Base-by-base conservation (phyloP, 192 early-diverging fungal species). In the Spizellomyces sp. region DNA sequence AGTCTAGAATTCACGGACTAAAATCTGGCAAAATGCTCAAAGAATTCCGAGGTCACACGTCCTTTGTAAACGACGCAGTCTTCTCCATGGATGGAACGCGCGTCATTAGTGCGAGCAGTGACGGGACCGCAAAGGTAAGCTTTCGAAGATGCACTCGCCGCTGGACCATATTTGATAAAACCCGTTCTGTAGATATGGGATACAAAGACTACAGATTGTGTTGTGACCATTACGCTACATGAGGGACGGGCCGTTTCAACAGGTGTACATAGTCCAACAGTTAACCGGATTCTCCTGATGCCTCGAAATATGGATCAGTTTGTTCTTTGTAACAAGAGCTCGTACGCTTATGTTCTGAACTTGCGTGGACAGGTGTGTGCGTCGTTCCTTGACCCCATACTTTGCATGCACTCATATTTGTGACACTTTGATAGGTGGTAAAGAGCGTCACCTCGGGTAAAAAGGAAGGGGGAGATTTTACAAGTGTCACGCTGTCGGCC, bases 21-120 rank as follows among this genome's bases (percentile, higher is more conserved):
- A 95, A 96, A 77, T 95, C 93, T 0, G 95, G 95, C 9, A 96
- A 95, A 57, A 89, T 89, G 71, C 77, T 98, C 5, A 93, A 95
- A 60, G 94, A 97, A 69, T 94, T 95, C 65, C 87, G 92, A 17
- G 97, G 97, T 0, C 97, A 99, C 70, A 84, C 90, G 2, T 94
- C 94, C 2, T 94, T 90, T 70, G 89, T 97, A 47, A 98, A 96
- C 76, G 81, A 84, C 57, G 93, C 86, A 0, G 58, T 86, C 6
- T 99, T 90, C 69, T 90, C 88, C 12, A 48, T 78, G 15, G 91
- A 96, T 58, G 89, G 88, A 72, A 64, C 81, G 5, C 81, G 86
- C 5, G 80, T 99, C 8, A 69, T 96, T 9, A 95, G 89, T 68
- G 90, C 85, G 0, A 92, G 91, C 45, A 91, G 89, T 60, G 96